phyloP scores from a whole-genome alignment of 2,329 filamentous ascomycete genomes.

The Hypomyces perniciosus region DNA sequence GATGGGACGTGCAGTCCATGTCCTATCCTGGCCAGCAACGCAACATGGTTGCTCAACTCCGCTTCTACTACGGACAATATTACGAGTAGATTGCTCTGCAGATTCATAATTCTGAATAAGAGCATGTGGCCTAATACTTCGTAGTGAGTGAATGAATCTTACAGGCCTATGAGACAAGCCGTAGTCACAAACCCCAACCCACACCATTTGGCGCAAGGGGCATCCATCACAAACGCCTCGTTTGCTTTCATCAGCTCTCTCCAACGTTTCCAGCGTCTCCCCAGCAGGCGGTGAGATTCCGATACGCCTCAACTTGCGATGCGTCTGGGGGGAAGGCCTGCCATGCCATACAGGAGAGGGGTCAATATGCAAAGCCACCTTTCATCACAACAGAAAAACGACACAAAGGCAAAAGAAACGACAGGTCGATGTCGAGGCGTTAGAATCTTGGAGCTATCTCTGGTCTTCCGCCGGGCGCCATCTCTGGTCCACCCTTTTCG shows the following conservation, averaged over 20 bases:
- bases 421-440: neutral
- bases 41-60: no score
- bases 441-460: neutral
- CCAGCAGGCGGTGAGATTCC: neutral
- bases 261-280: neutral
- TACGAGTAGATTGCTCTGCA: no score
- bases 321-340: no score
- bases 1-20: neutral
- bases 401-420: neutral
- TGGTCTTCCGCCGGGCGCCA: neutral
- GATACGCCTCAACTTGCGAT: no score
- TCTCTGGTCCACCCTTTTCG: neutral
- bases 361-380: no score
- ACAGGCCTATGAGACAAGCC: neutral
- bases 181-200: neutral
- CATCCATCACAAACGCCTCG: neutral
- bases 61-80: no score
- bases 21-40: neutral
- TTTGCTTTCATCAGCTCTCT: neutral
- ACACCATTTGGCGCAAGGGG: neutral
- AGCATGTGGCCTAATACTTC: no score
- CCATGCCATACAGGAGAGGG: no score
- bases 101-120: no score
- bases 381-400: neutral
- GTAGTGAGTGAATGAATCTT: no score